Evolutionary conservation across 768 basidiomycete genomes (phyloP).

Genomic region (Russula sp.): DNA sequence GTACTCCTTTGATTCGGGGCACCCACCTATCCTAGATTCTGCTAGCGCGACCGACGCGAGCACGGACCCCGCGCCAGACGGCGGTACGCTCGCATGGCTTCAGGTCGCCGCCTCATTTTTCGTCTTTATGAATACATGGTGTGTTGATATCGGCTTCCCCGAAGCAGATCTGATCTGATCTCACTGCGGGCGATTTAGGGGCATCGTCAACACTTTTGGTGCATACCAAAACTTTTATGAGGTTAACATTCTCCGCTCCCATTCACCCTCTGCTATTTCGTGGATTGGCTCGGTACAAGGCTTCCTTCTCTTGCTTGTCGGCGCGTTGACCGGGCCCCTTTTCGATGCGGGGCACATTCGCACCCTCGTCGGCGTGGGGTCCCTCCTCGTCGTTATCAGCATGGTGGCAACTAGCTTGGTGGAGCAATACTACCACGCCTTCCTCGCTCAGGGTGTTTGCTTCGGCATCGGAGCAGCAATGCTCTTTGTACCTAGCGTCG

Average conservation of each 20-base stretch:
- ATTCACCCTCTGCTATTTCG: conserved; percentile 21
- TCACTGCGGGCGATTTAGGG: conserved; percentile 11
- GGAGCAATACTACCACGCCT: conserved; percentile 30
- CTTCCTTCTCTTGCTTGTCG: conserved; percentile 20
- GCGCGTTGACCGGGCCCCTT: conserved; percentile 19
- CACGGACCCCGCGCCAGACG: conserved; percentile 3
- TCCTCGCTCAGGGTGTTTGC: conserved; percentile 43
- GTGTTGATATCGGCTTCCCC: background rate
- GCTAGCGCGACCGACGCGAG: background rate
- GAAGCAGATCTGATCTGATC: background rate
- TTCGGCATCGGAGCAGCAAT: conserved; percentile 40
- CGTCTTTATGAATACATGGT: conserved; percentile 25
- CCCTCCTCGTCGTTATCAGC: conserved; percentile 23
- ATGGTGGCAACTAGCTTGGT: conserved; percentile 22
- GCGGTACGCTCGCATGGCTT: conserved; percentile 20
- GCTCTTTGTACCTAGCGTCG: conserved; percentile 40
- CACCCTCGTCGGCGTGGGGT: conserved; percentile 21
- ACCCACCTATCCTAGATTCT: background rate
- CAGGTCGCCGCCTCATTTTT: conserved; percentile 23
- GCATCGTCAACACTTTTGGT: conserved; percentile 24
- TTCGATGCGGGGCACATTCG: conserved; percentile 26
- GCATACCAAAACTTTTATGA: conserved; percentile 24
- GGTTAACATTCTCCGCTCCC: conserved; percentile 6
- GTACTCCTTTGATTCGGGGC: background rate
- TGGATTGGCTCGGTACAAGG: conserved; percentile 27